Percentiles rank a stretch among this genome's conserved stretches.
phyloP scores from a whole-genome alignment of 169 alveolate species.

The Sarcocystis neurona region DNA sequence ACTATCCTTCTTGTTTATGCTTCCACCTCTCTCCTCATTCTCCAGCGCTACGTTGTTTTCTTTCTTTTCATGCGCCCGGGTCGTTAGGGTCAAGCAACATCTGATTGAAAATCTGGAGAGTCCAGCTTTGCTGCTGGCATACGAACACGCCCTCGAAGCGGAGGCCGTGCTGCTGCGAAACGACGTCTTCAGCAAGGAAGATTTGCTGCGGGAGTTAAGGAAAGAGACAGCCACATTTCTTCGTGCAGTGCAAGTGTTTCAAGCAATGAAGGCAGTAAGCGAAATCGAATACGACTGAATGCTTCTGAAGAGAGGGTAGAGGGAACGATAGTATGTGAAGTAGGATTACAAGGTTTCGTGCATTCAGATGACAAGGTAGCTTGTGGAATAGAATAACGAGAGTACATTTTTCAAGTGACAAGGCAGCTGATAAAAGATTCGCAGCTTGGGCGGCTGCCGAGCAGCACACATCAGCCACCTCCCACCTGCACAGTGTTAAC shows the following conservation, averaged over 20 bases:
- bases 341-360: no score
- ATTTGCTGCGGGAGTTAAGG: slow-evolving; percentile 40
- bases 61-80: neutral
- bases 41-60: neutral
- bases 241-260: neutral
- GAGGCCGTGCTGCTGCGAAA: slow-evolving; percentile 56
- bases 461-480: no score
- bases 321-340: neutral
- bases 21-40: no score
- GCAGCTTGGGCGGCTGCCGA: no score
- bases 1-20: no score
- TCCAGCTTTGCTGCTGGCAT: slow-evolving; percentile 62
- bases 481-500: no score
- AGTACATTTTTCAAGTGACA: no score
- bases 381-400: no score
- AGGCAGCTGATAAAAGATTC: no score
- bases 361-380: no score
- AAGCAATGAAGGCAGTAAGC: neutral
- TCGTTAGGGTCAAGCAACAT: slow-evolving; percentile 43
- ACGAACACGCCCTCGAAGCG: slow-evolving; percentile 65
- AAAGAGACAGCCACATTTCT: neutral
- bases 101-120: slow-evolving; percentile 56
- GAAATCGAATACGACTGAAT: no score
- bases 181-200: slow-evolving; percentile 59
- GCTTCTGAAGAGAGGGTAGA: no score